These are phyloP conservation scores for Phytopythium delawarense DNA, from an alignment of 352 stramenopile species.

Conservation along the genomic window DNA sequence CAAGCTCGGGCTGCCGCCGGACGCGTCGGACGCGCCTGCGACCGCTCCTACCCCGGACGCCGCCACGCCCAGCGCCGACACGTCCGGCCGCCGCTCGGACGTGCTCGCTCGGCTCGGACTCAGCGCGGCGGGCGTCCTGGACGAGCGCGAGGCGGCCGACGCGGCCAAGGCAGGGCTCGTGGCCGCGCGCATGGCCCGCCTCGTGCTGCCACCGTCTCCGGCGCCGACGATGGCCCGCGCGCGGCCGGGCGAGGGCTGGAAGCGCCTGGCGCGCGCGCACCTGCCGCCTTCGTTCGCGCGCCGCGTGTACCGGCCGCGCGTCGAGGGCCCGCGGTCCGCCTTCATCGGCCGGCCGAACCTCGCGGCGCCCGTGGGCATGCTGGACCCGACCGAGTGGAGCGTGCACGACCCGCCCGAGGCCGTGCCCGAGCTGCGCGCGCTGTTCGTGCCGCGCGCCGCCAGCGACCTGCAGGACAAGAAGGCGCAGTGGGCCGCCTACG, in stretches of 20 bases:
- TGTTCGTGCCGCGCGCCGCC: slow-evolving; percentile 47
- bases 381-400: slow-evolving; percentile 58
- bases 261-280: slow-evolving; percentile 53
- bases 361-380: slow-evolving; percentile 58
- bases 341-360: slow-evolving; percentile 71
- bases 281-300: slow-evolving; percentile 60
- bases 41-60: neutral
- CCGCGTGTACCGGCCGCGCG: slow-evolving; percentile 48
- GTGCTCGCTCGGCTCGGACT: slow-evolving; percentile 5
- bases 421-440: slow-evolving; percentile 50
- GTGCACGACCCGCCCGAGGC: slow-evolving; percentile 56
- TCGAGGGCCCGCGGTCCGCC: slow-evolving; percentile 46
- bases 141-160: slow-evolving; percentile 44
- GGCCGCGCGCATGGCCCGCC: slow-evolving; percentile 52
- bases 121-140: slow-evolving; percentile 23
- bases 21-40: neutral
- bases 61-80: neutral
- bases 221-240: slow-evolving; percentile 4
- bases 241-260: slow-evolving; percentile 61
- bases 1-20: slow-evolving; percentile 48
- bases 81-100: slow-evolving; percentile 16
- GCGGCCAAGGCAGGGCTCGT: slow-evolving; percentile 43
- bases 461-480: slow-evolving; percentile 67
- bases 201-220: slow-evolving; percentile 32
- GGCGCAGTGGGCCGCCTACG: slow-evolving; percentile 33